A percentile compares a stretch with the other conserved stretches of the same genome.
phyloP scores from a whole-genome alignment of 2,329 filamentous ascomycete species.

The Didymella pomorum region DNA sequence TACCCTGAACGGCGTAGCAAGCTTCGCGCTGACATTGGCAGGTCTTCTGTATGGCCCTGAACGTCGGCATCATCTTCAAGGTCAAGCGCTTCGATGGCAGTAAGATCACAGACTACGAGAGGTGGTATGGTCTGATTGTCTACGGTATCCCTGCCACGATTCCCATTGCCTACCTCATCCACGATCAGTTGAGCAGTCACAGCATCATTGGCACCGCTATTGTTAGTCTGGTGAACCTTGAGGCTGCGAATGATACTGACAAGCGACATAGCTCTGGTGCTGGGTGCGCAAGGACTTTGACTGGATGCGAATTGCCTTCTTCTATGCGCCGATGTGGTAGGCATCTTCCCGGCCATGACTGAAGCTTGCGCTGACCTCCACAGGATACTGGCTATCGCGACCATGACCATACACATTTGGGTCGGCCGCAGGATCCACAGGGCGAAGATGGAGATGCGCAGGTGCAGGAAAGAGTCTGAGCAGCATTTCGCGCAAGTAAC shows the following conservation, averaged over 20 bases:
- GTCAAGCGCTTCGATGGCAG: conserved; percentile 74
- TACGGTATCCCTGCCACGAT: conserved; percentile 78
- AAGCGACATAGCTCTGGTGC: conserved; percentile 71
- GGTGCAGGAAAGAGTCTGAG: conserved; percentile 41
- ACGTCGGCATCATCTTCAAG: conserved; percentile 80
- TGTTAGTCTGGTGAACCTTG: conserved; percentile 44
- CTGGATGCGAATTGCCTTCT: conserved; percentile 74
- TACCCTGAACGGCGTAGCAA: conserved; percentile 68
- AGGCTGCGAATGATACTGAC: conserved; percentile 3
- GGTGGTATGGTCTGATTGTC: conserved; percentile 72
- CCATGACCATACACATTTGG: conserved; percentile 70
- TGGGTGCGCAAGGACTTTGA: conserved; percentile 76
- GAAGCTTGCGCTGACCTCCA: conserved; percentile 17
- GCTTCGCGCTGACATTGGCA: conserved; percentile 58
- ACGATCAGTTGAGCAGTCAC: conserved; percentile 61
- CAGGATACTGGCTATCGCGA: conserved; percentile 64
- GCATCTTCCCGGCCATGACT: background rate
- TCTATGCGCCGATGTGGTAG: conserved; percentile 77
- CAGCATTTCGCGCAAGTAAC: conserved; percentile 11
- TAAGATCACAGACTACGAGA: conserved; percentile 71
- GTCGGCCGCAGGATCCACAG: conserved; percentile 73
- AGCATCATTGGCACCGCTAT: conserved; percentile 77
- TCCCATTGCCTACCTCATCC: conserved; percentile 71
- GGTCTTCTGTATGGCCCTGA: conserved; percentile 81
- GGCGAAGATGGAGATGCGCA: conserved; percentile 63